Evolutionary conservation across 257 asterid genomes (phyloP), one percentile per base, ranked within the genome.

Genomic region (Striga asiatica): DNA sequence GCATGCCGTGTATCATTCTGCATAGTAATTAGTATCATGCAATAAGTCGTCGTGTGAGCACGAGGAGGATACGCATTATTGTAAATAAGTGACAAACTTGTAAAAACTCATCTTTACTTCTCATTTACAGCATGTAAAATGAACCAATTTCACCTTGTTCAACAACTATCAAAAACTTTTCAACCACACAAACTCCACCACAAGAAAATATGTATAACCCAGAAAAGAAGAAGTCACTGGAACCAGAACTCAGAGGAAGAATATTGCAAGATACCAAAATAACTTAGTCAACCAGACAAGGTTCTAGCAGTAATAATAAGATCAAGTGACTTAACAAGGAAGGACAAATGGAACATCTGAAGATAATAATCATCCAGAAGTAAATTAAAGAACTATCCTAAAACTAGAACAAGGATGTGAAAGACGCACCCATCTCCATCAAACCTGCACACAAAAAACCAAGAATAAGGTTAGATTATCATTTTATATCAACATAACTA

Each of bases 1-100:
- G 96, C 80, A 91, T 56, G 17, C 97, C 97, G 70, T 91, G 98
- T 66, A 91, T 88, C 98, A 91, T 87, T 70, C 98, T 91, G 74
- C 66, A 69, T 35, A 56, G 37, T 35, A 50, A n/a, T n/a, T n/a
- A 54, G 61, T 8, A 7, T 42, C 66, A 10, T 58, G 31, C 31
- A 48, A 46, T 61, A 45, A 55, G 6, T 34, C 60, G 51, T 39
- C 24, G 58, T 1, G 12, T 27, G 50, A 3, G 52, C 47, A 48
- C 50, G 41, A 18, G 53, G 43, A 53, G 19, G 6, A 14, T 32
- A 7, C 47, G 56, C n/a, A n/a, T n/a, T n/a, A n/a, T n/a, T n/a
- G n/a, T n/a, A n/a, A n/a, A n/a, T n/a, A n/a, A n/a, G n/a, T n/a
- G n/a, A n/a, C n/a, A n/a, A n/a, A n/a, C 35, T 5, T 29, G 1